phyloP scores from a whole-genome alignment of 2,329 filamentous ascomycete genomes.

The Phialocephala subalpina region DNA sequence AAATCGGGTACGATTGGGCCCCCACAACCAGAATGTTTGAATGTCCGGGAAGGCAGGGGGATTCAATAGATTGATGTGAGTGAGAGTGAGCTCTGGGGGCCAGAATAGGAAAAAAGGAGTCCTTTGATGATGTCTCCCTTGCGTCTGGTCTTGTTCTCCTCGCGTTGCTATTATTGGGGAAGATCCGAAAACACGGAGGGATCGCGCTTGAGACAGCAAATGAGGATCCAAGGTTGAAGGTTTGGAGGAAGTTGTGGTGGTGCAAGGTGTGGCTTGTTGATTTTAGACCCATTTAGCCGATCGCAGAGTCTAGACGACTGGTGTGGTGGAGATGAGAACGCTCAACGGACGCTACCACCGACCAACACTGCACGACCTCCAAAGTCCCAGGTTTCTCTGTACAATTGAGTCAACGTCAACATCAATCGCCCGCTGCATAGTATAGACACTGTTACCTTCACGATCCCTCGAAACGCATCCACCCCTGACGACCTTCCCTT shows the following conservation, averaged over 20 bases:
- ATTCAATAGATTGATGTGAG: conserved; percentile 10
- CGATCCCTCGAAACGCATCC: background rate
- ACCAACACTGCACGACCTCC: too few species aligned
- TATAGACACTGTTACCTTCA: background rate
- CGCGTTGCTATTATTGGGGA: background rate
- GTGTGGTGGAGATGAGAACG: too few species aligned
- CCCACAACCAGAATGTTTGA: background rate
- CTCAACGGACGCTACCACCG: too few species aligned
- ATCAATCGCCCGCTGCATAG: background rate
- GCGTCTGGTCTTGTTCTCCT: background rate
- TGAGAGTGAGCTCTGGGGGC: background rate
- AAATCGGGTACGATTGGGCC: conserved; percentile 9
- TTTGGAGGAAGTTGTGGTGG: background rate
- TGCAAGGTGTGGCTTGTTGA: too few species aligned
- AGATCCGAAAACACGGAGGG: background rate
- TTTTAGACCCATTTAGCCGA: too few species aligned
- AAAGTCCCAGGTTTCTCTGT: too few species aligned
- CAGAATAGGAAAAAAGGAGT: background rate
- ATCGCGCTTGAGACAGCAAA: conserved; percentile 1
- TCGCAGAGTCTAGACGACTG: too few species aligned
- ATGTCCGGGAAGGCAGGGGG: conserved; percentile 6
- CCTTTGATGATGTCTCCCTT: conserved; percentile 1
- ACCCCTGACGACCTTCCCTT: background rate
- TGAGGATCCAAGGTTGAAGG: too few species aligned
- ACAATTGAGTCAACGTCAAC: too few species aligned